A percentile compares a stretch with the other conserved stretches of the same genome.
phyloP scores from a whole-genome alignment of 139 green algal species.

The Chlamydomonas sp. region DNA sequence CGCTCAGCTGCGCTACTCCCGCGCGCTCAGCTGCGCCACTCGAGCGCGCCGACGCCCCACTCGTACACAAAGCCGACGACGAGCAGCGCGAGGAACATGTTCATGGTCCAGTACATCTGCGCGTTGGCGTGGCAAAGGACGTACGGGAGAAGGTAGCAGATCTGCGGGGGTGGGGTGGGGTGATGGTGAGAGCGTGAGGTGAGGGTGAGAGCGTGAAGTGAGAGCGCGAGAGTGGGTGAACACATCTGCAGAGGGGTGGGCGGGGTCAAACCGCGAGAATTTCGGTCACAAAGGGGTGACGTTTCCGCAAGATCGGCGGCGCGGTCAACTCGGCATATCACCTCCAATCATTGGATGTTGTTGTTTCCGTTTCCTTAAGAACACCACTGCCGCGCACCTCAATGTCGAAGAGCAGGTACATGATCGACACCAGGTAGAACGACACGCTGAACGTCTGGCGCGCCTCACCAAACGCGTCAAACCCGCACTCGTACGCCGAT shows the following conservation, averaged over 20 bases:
- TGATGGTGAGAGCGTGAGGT: no score
- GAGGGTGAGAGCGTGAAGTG: no score
- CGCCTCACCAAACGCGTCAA: slow-evolving; percentile 40
- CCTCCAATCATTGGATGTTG: no score
- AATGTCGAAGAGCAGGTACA: slow-evolving; percentile 51
- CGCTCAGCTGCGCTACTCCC: no score
- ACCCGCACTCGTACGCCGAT: slow-evolving; percentile 39
- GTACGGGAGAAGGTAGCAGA: slow-evolving; percentile 41
- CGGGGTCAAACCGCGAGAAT: neutral
- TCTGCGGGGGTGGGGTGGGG: no score
- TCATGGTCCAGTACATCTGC: slow-evolving; percentile 47
- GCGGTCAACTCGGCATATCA: no score
- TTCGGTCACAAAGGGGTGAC: neutral
- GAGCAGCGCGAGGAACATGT: slow-evolving; percentile 42
- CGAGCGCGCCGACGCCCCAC: slow-evolving; percentile 32
- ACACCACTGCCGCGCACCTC: no score
- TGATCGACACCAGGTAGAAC: slow-evolving; percentile 49
- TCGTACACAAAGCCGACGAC: slow-evolving; percentile 41
- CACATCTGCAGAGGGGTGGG: neutral
- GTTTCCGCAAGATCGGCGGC: no score
- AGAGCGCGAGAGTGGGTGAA: no score
- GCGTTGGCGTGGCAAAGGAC: slow-evolving; percentile 35
- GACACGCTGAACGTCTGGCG: slow-evolving; percentile 35
- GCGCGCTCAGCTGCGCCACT: slow-evolving; percentile 9
- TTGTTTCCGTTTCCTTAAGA: no score